Percentiles rank a stretch among this genome's conserved stretches.
Conservation (phyloP, 352 stramenopile species). For the Pythium oligandrum region DNA sequence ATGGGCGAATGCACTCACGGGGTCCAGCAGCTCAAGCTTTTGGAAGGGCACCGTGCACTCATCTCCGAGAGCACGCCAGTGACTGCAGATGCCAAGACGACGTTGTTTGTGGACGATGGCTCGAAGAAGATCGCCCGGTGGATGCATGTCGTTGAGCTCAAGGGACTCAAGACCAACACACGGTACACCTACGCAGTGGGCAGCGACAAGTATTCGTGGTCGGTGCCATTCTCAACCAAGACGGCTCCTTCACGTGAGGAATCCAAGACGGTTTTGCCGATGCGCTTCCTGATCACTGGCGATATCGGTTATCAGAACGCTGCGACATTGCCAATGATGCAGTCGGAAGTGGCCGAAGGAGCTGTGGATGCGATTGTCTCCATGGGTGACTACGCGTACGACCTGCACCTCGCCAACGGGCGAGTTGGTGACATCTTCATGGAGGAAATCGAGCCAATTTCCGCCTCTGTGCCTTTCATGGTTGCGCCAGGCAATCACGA, state of each 20-base stretch:
- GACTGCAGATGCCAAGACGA: conserved; percentile 39
- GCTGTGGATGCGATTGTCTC: conserved; percentile 78
- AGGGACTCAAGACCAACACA: conserved; percentile 51
- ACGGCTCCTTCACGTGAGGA: conserved; percentile 43
- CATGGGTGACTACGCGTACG: conserved; percentile 88
- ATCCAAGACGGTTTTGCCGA: conserved; percentile 26
- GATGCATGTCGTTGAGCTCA: conserved; percentile 66
- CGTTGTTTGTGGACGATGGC: conserved; percentile 63
- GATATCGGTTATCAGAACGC: conserved; percentile 90
- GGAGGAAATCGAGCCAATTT: conserved; percentile 85
- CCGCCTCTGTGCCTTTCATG: conserved; percentile 84
- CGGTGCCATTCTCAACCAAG: conserved; percentile 74
- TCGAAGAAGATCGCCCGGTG: conserved; percentile 49
- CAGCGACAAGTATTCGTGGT: conserved; percentile 72
- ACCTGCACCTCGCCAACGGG: conserved; percentile 76
- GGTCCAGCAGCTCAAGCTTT: conserved; percentile 44
- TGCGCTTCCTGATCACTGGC: conserved; percentile 74
- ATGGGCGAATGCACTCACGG: conserved; percentile 45
- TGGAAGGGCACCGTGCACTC: conserved; percentile 45
- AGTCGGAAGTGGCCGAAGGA: conserved; percentile 75
- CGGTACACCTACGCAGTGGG: conserved; percentile 84
- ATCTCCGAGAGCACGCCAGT: conserved; percentile 41
- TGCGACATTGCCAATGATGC: conserved; percentile 84
- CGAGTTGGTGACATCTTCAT: conserved; percentile 89
- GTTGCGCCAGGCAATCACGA: conserved; percentile 90